Evolutionary conservation across 768 basidiomycete species (phyloP), one percentile per base, ranked within the genome.

Genomic region (Mycena rebaudengoi): DNA sequence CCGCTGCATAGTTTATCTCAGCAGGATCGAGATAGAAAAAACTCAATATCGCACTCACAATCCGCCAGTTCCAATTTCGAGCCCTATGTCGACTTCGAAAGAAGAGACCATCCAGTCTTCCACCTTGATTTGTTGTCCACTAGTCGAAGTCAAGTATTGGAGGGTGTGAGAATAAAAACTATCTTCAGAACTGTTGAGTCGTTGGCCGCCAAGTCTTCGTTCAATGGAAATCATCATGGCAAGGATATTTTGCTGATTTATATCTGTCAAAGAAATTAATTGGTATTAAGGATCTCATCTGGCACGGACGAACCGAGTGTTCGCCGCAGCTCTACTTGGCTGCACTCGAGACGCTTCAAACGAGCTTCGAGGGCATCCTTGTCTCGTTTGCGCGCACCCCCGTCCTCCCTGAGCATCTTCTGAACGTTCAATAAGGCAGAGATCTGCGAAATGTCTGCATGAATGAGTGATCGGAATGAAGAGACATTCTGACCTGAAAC

Each of bases 31-130:
- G 18, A 0, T 7, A 30, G 3, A 32, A 21, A 25, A 21, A 6
- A 43, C 1, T 3, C n/a, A 23, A n/a, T n/a, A n/a, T n/a, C n/a
- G n/a, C n/a, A 49, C 66, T 48, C 33, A 67, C 66, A 65, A 69
- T 26, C 67, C 67, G 13, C 67, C 67, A 14, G 40, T 30, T 10
- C 67, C 67, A 14, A 69, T 69, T 48, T 60, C 50, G 4, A 3
- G 12, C 2, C 43, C 51, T 21, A 53, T 66, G 2, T 69, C 60
- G 1, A 69, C 62, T 13, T 69, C 68, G 28, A 60, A 69, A 2
- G 62, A 25, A 7, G 68, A 44, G 13, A 69, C 50, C 65, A 67
- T 69, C 68, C 68, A 69, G 18, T 60, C 43, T 49, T 69, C 58
- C 0, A 64, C 30, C 20, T 45, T 23, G 7, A 67, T 54, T 5